These are phyloP conservation scores for Arthrobotrys sinensis DNA, from an alignment of 2,329 filamentous ascomycete species.

Conservation along the genomic window DNA sequence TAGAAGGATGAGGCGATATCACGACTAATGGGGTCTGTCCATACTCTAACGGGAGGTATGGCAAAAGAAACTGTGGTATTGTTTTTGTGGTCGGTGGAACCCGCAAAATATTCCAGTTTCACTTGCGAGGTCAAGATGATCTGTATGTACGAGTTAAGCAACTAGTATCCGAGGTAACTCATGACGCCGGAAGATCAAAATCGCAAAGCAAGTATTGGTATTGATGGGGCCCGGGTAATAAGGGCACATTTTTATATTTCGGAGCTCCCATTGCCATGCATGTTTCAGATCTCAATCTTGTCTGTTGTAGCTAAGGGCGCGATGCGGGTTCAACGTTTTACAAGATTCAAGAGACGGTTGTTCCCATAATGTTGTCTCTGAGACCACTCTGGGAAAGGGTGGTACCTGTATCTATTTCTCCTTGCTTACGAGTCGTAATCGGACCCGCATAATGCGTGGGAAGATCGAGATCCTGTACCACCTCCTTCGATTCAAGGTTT, in stretches of 20 bases:
- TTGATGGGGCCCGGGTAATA: background rate
- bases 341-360: background rate
- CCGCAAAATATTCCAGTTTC: slow-evolving; percentile 2
- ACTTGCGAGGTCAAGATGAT: slow-evolving; percentile 6
- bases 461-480: slow-evolving; percentile 35
- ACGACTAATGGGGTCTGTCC: background rate
- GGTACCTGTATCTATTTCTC: background rate
- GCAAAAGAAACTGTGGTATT: slow-evolving; percentile 6
- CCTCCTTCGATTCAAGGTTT: slow-evolving; percentile 16
- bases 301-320: slow-evolving; percentile 20
- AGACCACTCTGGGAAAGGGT: background rate
- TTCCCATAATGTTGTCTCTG: slow-evolving; percentile 6
- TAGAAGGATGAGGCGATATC: background rate
- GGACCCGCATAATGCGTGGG: slow-evolving; percentile 18
- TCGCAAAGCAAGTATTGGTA: slow-evolving; percentile 18
- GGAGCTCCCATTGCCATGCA: slow-evolving; percentile 35
- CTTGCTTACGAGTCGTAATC: slow-evolving; percentile 8
- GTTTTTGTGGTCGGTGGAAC: slow-evolving; percentile 1
- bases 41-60: background rate
- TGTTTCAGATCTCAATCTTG: slow-evolving; percentile 28
- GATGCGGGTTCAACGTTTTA: slow-evolving; percentile 33
- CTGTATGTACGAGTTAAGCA: background rate
- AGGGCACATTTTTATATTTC: slow-evolving; percentile 13
- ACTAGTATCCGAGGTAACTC: slow-evolving; percentile 13
- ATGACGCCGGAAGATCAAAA: slow-evolving; percentile 14